Evolutionary conservation across 192 early-diverging fungal species (phyloP).

Genomic region (Mortierella alpina): DNA sequence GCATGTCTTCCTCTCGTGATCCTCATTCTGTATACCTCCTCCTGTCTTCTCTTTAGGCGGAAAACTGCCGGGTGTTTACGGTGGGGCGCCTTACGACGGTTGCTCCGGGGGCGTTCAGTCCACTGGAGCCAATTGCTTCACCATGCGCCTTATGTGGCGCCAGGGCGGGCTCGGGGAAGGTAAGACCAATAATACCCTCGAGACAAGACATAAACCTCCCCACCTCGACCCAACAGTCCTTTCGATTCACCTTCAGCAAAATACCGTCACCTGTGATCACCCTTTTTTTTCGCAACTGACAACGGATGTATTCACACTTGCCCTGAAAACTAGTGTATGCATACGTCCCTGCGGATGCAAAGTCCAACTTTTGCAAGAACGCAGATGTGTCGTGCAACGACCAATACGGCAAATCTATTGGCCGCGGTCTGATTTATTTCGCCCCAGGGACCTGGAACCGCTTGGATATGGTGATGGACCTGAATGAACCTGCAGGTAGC

Average conservation of each 20-base stretch:
- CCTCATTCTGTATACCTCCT: neutral
- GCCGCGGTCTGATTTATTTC: conserved; percentile 61
- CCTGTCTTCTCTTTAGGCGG: conserved; percentile 38
- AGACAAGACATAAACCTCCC: neutral
- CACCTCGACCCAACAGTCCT: neutral
- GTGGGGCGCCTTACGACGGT: conserved; percentile 50
- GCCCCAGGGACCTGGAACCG: conserved; percentile 47
- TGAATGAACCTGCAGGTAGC: conserved; percentile 50
- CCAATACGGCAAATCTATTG: conserved; percentile 62
- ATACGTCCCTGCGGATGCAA: conserved; percentile 53
- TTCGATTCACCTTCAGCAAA: neutral
- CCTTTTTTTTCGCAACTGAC: neutral
- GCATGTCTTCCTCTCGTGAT: neutral
- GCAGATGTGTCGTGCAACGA: conserved; percentile 53
- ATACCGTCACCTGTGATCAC: neutral
- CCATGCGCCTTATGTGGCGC: conserved; percentile 65
- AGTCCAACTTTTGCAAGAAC: conserved; percentile 43
- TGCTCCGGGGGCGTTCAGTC: conserved; percentile 62
- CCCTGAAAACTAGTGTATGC: conserved; percentile 53
- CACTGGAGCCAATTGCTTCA: conserved; percentile 57
- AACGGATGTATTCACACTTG: neutral
- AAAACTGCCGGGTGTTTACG: conserved; percentile 62
- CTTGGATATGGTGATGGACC: conserved; percentile 55
- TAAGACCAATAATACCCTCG: conserved; percentile 6
- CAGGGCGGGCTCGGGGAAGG: conserved; percentile 44